These are phyloP conservation scores for Fusarium odoratissimum DNA, from an alignment of 2,329 filamentous ascomycete genomes.

Conservation along the genomic window DNA sequence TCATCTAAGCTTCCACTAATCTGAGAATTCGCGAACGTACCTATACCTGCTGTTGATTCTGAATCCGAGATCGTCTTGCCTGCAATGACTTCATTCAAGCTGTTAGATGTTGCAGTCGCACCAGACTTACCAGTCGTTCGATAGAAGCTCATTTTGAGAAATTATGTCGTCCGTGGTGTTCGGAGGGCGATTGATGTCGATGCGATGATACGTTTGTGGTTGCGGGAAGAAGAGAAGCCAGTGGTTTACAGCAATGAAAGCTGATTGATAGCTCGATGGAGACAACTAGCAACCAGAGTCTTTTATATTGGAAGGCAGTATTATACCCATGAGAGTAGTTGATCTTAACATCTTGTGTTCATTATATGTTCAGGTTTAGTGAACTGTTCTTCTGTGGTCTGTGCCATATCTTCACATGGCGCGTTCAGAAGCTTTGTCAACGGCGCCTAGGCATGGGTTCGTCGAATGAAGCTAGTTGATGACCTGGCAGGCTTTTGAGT, in stretches of 20 bases:
- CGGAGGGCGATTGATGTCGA: no score
- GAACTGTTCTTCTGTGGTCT: no score
- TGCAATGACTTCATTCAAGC: background rate
- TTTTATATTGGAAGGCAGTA: background rate
- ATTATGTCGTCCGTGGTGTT: background rate
- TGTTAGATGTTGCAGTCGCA: background rate
- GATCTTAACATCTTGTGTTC: background rate
- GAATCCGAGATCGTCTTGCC: background rate
- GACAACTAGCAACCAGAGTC: rapidly evolving
- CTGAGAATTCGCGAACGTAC: background rate
- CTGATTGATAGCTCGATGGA: rapidly evolving
- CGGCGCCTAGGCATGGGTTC: rapidly evolving
- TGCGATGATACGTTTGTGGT: no score
- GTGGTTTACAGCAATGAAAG: background rate
- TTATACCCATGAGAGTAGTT: rapidly evolving
- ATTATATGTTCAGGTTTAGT: background rate
- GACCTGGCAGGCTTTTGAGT: background rate
- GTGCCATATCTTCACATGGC: background rate
- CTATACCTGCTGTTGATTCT: rapidly evolving
- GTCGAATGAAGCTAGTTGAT: background rate
- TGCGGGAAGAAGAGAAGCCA: no score
- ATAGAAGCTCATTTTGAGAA: background rate
- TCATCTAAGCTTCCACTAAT: rapidly evolving
- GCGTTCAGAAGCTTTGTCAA: background rate
- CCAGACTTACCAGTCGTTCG: background rate